Conservation (phyloP, 1,284 basidiomycete species). For the Salmacisia buchloeana region DNA sequence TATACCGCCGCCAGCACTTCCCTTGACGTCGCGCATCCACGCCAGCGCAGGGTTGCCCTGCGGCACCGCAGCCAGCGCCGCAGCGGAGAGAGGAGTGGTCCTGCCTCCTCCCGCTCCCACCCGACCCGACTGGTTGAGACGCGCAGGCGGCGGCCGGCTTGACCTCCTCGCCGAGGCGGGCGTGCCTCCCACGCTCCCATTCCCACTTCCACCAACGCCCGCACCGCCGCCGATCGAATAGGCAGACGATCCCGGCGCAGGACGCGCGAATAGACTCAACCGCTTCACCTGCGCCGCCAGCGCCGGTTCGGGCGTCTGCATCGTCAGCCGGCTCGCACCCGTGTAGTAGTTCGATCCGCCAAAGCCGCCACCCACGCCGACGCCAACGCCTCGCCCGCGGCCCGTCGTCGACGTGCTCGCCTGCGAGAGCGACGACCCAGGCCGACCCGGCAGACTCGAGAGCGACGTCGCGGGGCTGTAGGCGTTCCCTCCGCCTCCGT, state of each 20-base stretch:
- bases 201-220: neutral
- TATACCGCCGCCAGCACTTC: neutral
- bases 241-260: constrained; percentile 19
- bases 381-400: neutral
- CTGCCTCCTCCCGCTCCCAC: constrained; percentile 19
- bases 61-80: constrained; percentile 35
- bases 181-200: neutral
- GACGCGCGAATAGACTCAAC: constrained; percentile 33
- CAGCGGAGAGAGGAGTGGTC: constrained; percentile 38
- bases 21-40: neutral
- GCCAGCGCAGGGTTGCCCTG: constrained; percentile 20
- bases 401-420: neutral
- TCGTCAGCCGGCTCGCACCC: constrained; percentile 27
- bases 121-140: constrained; percentile 16
- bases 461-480: neutral
- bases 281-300: constrained; percentile 37
- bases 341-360: neutral
- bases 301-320: constrained; percentile 45
- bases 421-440: constrained; percentile 36
- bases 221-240: constrained; percentile 2
- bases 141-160: constrained; percentile 34
- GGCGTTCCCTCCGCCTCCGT: neutral
- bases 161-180: constrained; percentile 27
- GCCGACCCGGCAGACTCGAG: constrained; percentile 16
- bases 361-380: neutral